Base-by-base conservation (phyloP, 495 filamentous ascomycete genomes). In the Xylaria cubensis region DNA sequence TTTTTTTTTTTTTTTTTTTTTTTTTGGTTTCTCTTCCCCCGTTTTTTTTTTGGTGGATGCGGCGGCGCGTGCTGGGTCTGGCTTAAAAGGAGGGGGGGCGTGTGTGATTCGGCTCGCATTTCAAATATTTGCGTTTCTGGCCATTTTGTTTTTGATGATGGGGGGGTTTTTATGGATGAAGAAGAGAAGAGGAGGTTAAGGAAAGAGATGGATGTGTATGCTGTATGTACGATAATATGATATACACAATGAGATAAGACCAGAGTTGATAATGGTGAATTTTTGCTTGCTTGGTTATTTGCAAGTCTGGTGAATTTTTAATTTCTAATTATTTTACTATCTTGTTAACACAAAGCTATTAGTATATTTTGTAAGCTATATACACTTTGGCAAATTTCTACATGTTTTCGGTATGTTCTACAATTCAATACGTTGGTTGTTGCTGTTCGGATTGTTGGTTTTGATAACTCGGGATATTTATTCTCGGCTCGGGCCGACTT, bases 151-250 rank as follows among this genome's bases (percentile, higher is more conserved):
- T 56, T 56, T 32, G 26, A 13, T 32, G 53, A 8, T 6, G 6
- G 36, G 34, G 32, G 51, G 6, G 7, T n/a, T 55, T 55, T n/a
- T 7, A 21, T 12, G 15, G 21, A 55, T 4, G 24, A 19, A 3
- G 0, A 10, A 21, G 10, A 24, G 5, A 1, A 53, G 50, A 26
- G 21, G 10, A 13, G 21, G 19, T 10, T 9, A 8, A 24, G 8
- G 17, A 50, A 9, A 1, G 10, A 41, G 39, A 36, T 36, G 34
- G 50, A 53, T 55, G 53, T 56, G 53, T 56, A 56, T 56, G 53
- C 53, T 56, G 53, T 56, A 56, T 56, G 51, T 56, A 56, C 53
- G 26, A 56, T 56, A 26, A 26, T 56, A 56, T 26, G 26, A 56
- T 56, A 56, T 56, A 56, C 53, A 56, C 53, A 56, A 56, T 56